Evolutionary conservation across 192 early-diverging fungal genomes (phyloP).

Genomic region (Linnemannia zychae): DNA sequence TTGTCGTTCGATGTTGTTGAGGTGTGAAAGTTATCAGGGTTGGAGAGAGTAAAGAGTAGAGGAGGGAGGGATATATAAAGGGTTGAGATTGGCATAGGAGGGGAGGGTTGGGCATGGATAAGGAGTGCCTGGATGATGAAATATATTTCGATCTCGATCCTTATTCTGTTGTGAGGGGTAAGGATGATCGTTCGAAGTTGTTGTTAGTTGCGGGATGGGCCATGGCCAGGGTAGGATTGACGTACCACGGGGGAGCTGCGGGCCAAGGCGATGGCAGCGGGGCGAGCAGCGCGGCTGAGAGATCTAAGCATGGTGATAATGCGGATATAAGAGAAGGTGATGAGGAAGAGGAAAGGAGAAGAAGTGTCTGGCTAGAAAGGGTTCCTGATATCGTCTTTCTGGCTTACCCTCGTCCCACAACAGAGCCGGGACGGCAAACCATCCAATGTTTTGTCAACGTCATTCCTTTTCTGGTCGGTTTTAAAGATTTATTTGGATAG

Average conservation of each 20-base stretch:
- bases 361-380: not conserved
- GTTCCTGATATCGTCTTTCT: not conserved
- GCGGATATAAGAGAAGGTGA: conserved; percentile 31
- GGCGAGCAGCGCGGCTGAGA: conserved; percentile 64
- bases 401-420: not conserved
- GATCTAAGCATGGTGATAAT: conserved; percentile 65
- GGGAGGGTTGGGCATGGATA: not conserved
- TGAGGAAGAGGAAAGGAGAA: conserved; percentile 18
- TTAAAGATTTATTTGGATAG: not conserved
- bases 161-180: not conserved
- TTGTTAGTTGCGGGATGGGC: not conserved
- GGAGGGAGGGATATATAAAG: not conserved
- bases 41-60: not conserved
- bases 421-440: not conserved
- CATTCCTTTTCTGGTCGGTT: not conserved
- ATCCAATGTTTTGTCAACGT: conserved; percentile 2
- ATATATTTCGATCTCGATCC: not conserved
- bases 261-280: conserved; percentile 61
- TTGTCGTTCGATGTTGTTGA: not conserved
- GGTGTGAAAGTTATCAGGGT: not conserved
- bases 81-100: not conserved
- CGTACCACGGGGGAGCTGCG: conserved; percentile 63
- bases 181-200: not conserved
- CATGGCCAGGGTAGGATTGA: conserved; percentile 12
- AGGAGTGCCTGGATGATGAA: not conserved